Evolutionary conservation across 306 rosid species (phyloP).

Genomic region (Lathyrus oleraceus): DNA sequence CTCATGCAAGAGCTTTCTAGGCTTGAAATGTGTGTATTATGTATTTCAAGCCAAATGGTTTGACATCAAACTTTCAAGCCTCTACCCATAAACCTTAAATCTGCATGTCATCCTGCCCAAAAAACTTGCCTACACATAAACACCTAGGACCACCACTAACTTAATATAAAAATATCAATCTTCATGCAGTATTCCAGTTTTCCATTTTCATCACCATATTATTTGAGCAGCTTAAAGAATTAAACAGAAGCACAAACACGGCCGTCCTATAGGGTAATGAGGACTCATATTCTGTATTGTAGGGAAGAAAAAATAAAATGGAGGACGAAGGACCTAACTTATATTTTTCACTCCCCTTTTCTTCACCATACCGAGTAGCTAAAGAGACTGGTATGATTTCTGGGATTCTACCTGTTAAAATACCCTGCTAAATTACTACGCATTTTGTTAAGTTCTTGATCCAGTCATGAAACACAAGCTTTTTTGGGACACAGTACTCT

Average conservation of each 20-base stretch:
- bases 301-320: not conserved
- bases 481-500: conserved; percentile 1
- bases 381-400: not conserved
- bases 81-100: not conserved
- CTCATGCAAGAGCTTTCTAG: not conserved
- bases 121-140: not conserved
- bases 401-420: not conserved
- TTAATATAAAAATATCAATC: not conserved
- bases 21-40: not conserved
- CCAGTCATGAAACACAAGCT: conserved; percentile 6
- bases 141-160: not conserved
- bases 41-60: not conserved
- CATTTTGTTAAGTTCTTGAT: not conserved
- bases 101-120: not conserved
- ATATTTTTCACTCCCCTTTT: not conserved
- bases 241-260: not conserved
- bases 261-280: not conserved
- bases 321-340: not conserved
- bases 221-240: not conserved
- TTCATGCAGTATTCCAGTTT: not conserved
- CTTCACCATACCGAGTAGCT: not conserved
- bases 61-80: not conserved
- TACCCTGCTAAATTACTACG: not conserved
- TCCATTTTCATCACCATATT: not conserved
- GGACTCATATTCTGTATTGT: not conserved